phyloP scores from a whole-genome alignment of 305 asterid species.

The Euphrasia arctica region DNA sequence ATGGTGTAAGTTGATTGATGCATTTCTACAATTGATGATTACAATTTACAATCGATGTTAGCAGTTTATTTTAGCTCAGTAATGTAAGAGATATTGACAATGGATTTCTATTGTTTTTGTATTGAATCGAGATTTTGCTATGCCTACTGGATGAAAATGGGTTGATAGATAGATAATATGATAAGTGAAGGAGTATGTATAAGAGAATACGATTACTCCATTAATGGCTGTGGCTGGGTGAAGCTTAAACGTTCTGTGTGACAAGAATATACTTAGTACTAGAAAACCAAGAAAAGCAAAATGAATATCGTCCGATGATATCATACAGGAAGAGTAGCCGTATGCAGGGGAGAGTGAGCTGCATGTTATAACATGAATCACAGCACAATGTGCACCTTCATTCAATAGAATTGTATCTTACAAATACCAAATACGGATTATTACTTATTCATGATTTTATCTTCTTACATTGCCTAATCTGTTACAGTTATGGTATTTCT shows the following conservation, averaged over 20 bases:
- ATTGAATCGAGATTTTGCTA: slow-evolving; percentile 7
- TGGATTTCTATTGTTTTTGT: neutral
- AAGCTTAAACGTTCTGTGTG: too few species aligned
- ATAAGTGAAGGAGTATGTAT: neutral
- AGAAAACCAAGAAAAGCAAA: too few species aligned
- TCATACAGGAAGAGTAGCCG: too few species aligned
- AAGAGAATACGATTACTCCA: too few species aligned
- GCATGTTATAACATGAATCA: too few species aligned
- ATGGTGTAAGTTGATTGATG: slow-evolving; percentile 62
- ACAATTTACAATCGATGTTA: neutral
- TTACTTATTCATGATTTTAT: too few species aligned
- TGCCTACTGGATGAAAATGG: neutral
- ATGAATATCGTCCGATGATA: too few species aligned
- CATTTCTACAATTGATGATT: neutral
- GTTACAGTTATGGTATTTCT: slow-evolving; percentile 21
- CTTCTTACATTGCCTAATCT: slow-evolving; percentile 3
- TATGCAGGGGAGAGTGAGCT: too few species aligned
- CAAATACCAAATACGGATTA: too few species aligned
- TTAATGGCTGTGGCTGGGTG: too few species aligned
- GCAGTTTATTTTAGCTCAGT: slow-evolving; percentile 7
- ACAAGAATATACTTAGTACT: too few species aligned
- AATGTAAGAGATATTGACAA: neutral
- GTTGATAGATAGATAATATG: neutral
- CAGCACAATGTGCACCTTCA: neutral
- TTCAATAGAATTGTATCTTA: neutral